Base-by-base conservation (phyloP, 2,329 filamentous ascomycete genomes). In the Aureobasidium subglaciale region DNA sequence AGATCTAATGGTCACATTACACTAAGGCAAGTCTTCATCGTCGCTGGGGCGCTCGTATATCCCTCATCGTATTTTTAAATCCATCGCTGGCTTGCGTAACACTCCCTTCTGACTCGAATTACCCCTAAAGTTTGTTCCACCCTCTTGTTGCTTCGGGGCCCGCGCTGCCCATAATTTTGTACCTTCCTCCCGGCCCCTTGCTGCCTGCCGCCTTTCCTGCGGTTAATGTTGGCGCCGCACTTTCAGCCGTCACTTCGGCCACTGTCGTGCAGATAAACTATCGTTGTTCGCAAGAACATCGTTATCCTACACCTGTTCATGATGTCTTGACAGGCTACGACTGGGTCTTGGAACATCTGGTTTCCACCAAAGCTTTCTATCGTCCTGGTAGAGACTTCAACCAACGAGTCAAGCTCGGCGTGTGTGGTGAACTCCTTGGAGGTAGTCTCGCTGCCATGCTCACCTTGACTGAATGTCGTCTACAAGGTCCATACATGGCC, bases 391-490 rank as follows among this genome's bases (percentile, higher is more conserved):
- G 64, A 10, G 59, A 63, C 4, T 59, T 62, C 20, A 49, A 24
- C n/a, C 61, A 59, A 49, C 59, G 67, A 8, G 66, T 68, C 27
- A 65, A 65, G 15, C 55, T 78, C 4, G 74, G 71, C 16, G 70
- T 78, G 4, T 74, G 71, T 59, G 77, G 77, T 22, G 72, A 78
- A 61, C 68, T 77, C 5, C 48, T 77, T 7, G 77, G 77, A 8
- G 77, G 72, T 42, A 68, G 71, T 15, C 68, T 79, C 6, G 76
- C 76, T 8, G 70, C 73, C 2, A 74, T 74, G 67, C 68, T 79
- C 4, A 75, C 74, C 1, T 59, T 79, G 64, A 78, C 76, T 9
- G 77, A 79, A 63, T 78, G 74, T 58, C 68, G 68, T 16, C 55
- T 65, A 9, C 69, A 70, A n/a, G 61, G 67, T 27, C 67, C 65